phyloP scores from a whole-genome alignment of 768 basidiomycete genomes.

The Strobilomyces dryophilus region DNA sequence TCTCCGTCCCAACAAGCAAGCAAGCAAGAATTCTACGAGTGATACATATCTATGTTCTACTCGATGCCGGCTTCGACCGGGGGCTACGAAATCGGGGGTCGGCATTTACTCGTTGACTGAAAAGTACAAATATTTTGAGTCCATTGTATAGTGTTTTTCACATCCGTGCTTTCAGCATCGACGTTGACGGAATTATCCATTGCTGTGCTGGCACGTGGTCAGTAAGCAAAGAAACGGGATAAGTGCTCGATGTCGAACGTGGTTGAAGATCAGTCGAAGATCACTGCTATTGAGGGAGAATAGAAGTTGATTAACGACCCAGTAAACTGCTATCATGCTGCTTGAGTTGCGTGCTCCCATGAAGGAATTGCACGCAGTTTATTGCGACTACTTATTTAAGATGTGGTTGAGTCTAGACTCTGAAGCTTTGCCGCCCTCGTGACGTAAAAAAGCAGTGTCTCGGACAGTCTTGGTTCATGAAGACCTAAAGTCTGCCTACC shows the following conservation, averaged over 20 bases:
- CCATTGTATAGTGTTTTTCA: background rate
- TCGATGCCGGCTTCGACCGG: conserved; percentile 6
- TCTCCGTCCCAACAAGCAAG: conserved; percentile 21
- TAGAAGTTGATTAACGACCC: conserved; percentile 24
- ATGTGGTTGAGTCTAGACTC: conserved; percentile 1
- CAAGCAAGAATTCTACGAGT: conserved; percentile 21
- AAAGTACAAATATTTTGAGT: background rate
- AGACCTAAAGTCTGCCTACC: conserved; percentile 1
- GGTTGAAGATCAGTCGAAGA: conserved; percentile 28
- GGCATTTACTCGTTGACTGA: background rate
- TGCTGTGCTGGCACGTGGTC: conserved; percentile 8
- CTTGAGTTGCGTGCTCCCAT: conserved; percentile 2
- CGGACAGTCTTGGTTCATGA: conserved; percentile 1
- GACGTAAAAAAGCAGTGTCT: conserved; percentile 19
- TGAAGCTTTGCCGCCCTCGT: background rate
- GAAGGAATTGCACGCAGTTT: background rate
- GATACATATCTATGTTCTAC: conserved; percentile 4
- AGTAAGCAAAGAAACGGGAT: conserved; percentile 5
- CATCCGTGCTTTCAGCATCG: background rate
- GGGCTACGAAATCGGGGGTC: background rate
- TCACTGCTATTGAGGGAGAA: conserved; percentile 23
- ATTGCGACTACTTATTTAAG: background rate
- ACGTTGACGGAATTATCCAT: background rate
- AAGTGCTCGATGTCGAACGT: background rate
- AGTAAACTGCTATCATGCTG: conserved; percentile 1